Evolutionary conservation across 2,329 filamentous ascomycete genomes (phyloP).

Genomic region (Alternaria arbusti): DNA sequence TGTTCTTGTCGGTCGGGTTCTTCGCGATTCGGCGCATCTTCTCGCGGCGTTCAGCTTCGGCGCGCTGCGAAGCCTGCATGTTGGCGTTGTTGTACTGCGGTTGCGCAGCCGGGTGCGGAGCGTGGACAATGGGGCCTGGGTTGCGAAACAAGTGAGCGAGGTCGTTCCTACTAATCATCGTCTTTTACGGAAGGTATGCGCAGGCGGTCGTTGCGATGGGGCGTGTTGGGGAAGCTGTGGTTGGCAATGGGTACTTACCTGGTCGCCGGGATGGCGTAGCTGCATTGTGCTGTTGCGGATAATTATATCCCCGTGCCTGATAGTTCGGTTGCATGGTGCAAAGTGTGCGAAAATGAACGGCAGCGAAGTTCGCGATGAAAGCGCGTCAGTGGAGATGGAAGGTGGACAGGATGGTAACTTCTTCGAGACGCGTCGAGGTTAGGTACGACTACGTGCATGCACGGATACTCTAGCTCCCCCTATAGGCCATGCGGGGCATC

Average conservation of each 20-base stretch:
- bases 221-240: constrained; percentile 11
- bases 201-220: constrained; percentile 21
- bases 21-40: constrained; percentile 79
- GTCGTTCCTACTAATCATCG: constrained; percentile 58
- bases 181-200: constrained; percentile 10
- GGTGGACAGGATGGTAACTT: constrained; percentile 26
- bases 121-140: constrained; percentile 53
- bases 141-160: constrained; percentile 54
- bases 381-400: constrained; percentile 26
- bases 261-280: constrained; percentile 50
- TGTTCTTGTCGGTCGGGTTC: constrained; percentile 93
- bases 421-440: constrained; percentile 35
- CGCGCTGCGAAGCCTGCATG: constrained; percentile 54
- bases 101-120: constrained; percentile 59
- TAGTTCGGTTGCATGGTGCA: constrained; percentile 53
- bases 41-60: constrained; percentile 62
- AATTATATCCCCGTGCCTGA: constrained; percentile 51
- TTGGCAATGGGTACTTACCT: constrained; percentile 45
- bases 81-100: constrained; percentile 49
- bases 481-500: constrained; percentile 30
- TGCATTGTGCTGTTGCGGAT: constrained; percentile 43
- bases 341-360: constrained; percentile 27
- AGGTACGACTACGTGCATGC: constrained; percentile 20
- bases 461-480: constrained; percentile 34
- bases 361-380: constrained; percentile 38